Conservation (phyloP, 495 filamentous ascomycete species). For the Penicillium longicatenatum region DNA sequence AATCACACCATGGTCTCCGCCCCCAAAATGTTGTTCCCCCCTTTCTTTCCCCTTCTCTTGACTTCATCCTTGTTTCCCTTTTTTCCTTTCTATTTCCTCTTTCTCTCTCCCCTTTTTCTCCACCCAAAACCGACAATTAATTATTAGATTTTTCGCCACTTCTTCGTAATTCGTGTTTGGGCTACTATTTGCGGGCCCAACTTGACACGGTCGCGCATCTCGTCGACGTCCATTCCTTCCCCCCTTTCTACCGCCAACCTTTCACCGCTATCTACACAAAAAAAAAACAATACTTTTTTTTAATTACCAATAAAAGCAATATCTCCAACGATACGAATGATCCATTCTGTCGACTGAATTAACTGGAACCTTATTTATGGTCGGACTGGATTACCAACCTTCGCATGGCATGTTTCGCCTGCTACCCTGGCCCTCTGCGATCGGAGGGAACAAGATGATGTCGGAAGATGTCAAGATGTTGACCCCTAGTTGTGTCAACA, state of each 20-base stretch:
- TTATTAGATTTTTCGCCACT: constrained; percentile 27
- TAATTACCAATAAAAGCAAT: constrained; percentile 6
- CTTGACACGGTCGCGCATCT: constrained; percentile 30
- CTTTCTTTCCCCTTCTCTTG: constrained; percentile 8
- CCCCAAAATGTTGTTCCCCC: constrained; percentile 19
- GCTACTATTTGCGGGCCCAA: constrained; percentile 9
- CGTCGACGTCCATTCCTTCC: constrained; percentile 33
- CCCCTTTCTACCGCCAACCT: constrained; percentile 6
- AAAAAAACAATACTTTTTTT: constrained; percentile 3
- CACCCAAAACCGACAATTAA: constrained; percentile 8
- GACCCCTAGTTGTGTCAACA: constrained; percentile 33
- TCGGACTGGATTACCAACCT: not conserved
- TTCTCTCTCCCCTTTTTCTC: constrained; percentile 11
- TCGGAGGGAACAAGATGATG: constrained; percentile 56
- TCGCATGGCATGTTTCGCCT: constrained; percentile 59
- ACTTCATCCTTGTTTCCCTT: constrained; percentile 7
- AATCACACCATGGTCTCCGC: constrained; percentile 10
- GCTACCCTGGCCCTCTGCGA: constrained; percentile 56
- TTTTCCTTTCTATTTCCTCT: constrained; percentile 14
- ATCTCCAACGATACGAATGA: not conserved
- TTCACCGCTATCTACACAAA: constrained; percentile 7
- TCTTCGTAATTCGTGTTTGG: constrained; percentile 20
- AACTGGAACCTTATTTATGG: constrained; percentile 6
- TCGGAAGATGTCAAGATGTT: constrained; percentile 52
- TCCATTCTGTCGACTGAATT: not conserved